Conservation (phyloP, 129 eudicot genomes). For the Helichrysum umbraculigerum region DNA sequence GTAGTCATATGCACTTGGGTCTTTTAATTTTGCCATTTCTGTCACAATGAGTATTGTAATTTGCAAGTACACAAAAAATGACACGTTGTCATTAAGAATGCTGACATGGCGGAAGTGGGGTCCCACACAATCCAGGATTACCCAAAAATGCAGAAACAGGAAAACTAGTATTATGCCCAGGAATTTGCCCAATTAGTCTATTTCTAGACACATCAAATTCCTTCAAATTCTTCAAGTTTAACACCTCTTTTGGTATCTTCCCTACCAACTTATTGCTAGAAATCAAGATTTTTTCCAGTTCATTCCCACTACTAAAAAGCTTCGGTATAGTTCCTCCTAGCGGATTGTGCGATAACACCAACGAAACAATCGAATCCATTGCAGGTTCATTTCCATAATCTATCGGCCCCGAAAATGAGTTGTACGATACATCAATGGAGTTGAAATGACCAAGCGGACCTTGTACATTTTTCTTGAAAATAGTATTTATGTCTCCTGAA, state of each 20-base stretch:
- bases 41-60: background rate
- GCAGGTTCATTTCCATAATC: constrained; percentile 37
- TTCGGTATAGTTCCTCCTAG: constrained; percentile 63
- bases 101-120: constrained; percentile 82
- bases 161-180: constrained; percentile 48
- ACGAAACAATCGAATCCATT: constrained; percentile 43
- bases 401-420: constrained; percentile 55
- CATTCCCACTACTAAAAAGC: constrained; percentile 43
- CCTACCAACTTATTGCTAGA: constrained; percentile 54
- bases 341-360: constrained; percentile 65
- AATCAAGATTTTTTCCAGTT: constrained; percentile 41
- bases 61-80: background rate
- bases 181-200: constrained; percentile 61
- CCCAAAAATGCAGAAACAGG: constrained; percentile 69
- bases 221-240: constrained; percentile 46
- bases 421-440: constrained; percentile 64
- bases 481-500: constrained; percentile 47
- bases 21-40: background rate
- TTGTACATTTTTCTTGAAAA: constrained; percentile 48
- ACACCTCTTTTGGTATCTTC: constrained; percentile 48
- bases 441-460: constrained; percentile 57
- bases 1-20: background rate
- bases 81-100: constrained; percentile 25
- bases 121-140: constrained; percentile 83
- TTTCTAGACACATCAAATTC: constrained; percentile 65